phyloP scores from a whole-genome alignment of 2,329 filamentous ascomycete genomes.

The Coniochaeta sp. region DNA sequence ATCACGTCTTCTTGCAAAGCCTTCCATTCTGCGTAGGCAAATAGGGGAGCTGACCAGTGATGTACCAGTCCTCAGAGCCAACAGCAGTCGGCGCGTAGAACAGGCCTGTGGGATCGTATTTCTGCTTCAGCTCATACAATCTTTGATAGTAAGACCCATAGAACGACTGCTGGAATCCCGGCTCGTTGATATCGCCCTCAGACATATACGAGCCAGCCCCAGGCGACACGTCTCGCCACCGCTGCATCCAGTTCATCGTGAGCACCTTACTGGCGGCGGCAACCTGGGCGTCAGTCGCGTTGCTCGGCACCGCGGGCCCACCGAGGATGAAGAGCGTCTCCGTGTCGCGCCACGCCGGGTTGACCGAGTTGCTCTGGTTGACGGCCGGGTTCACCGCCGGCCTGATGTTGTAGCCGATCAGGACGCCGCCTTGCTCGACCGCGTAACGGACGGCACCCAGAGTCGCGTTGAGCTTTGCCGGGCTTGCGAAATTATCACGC shows the following conservation, averaged over 20 bases:
- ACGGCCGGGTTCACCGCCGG: conserved; percentile 18
- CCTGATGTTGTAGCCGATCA: conserved; percentile 33
- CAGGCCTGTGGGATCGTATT: conserved; percentile 24
- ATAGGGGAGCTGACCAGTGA: background rate
- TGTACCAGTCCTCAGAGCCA: conserved; percentile 28
- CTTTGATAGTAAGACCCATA: conserved; percentile 26
- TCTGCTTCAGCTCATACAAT: conserved; percentile 25
- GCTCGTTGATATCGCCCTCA: conserved; percentile 1
- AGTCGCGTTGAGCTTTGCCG: conserved; percentile 23
- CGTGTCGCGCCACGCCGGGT: conserved; percentile 38
- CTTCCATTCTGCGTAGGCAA: background rate
- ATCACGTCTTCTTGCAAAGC: conserved; percentile 5
- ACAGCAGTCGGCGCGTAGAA: conserved; percentile 28
- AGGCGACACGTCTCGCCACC: conserved; percentile 4
- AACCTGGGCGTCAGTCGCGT: conserved; percentile 4
- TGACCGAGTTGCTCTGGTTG: conserved; percentile 32
- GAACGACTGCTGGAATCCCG: conserved; percentile 13
- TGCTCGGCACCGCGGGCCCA: background rate
- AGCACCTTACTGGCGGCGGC: conserved; percentile 10
- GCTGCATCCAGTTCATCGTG: conserved; percentile 17
- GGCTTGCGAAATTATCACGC: conserved; percentile 15
- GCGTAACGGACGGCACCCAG: conserved; percentile 28
- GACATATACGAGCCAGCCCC: background rate
- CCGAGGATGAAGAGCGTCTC: conserved; percentile 23
- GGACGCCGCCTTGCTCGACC: conserved; percentile 29